Evolutionary conservation across 1,139 yeast species (phyloP).

Genomic region (Lodderomyces margitis): DNA sequence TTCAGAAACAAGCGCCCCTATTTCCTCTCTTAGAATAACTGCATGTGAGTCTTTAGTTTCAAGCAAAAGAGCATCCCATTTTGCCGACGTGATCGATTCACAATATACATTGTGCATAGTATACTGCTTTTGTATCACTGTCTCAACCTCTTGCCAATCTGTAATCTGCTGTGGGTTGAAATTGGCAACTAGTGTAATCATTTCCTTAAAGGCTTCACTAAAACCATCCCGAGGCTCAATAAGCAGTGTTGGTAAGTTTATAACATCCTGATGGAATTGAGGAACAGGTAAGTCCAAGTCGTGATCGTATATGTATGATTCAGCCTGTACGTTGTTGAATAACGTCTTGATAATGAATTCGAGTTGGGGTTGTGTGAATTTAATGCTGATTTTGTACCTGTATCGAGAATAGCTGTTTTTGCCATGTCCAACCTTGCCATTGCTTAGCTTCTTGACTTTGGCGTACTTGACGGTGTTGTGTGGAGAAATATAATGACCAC

Average conservation of each 20-base stretch:
- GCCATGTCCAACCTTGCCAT: slow-evolving; percentile 11
- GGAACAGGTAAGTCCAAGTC: background rate
- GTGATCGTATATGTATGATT: background rate
- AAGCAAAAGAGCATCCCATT: slow-evolving; percentile 9
- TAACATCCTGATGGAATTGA: background rate
- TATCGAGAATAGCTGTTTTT: slow-evolving; percentile 8
- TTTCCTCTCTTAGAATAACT: slow-evolving; percentile 4
- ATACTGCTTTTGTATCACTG: background rate
- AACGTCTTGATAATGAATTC: slow-evolving; percentile 10
- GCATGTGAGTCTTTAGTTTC: slow-evolving; percentile 8
- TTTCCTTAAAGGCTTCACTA: background rate
- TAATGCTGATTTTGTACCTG: slow-evolving; percentile 6
- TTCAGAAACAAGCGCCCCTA: background rate
- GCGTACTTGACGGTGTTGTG: background rate
- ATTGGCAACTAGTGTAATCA: slow-evolving; percentile 8
- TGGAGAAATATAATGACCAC: background rate
- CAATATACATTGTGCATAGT: slow-evolving; percentile 7
- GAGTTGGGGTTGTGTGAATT: slow-evolving; percentile 5
- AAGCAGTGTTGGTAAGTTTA: background rate
- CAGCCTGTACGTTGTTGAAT: slow-evolving; percentile 7
- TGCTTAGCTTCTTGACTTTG: slow-evolving; percentile 3
- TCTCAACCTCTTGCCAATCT: background rate
- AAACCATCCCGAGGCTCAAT: too few relatives aligned
- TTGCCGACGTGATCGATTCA: background rate
- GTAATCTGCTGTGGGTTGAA: slow-evolving; percentile 4